These are phyloP conservation scores for Penicillium sp. DNA, from an alignment of 2,329 filamentous ascomycete species.

Conservation along the genomic window DNA sequence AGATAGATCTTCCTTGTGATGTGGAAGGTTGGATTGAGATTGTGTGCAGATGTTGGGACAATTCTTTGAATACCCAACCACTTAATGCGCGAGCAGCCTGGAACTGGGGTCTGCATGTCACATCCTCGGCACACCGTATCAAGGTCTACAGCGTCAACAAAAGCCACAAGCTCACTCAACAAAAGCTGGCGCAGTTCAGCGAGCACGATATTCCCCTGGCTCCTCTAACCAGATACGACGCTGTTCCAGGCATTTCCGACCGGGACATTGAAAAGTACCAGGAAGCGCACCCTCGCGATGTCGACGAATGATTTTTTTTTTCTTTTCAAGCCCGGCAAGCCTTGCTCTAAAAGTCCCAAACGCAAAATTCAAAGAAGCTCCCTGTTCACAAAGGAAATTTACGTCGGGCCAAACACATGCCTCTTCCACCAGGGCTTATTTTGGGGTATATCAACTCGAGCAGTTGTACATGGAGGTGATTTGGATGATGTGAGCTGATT, in stretches of 20 bases:
- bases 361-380: no score
- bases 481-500: no score
- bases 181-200: slow-evolving; percentile 35
- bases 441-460: no score
- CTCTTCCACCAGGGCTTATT: no score
- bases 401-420: no score
- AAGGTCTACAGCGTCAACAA: slow-evolving; percentile 45
- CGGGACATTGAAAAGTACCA: background rate
- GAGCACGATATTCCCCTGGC: slow-evolving; percentile 34
- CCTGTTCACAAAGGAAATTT: no score
- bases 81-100: slow-evolving; percentile 59
- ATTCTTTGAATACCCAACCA: slow-evolving; percentile 65
- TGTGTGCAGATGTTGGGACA: slow-evolving; percentile 65
- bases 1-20: slow-evolving; percentile 65
- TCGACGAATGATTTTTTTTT: background rate
- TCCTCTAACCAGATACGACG: slow-evolving; percentile 38
- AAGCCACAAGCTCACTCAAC: slow-evolving; percentile 28
- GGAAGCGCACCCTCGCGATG: background rate
- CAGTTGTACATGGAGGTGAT: no score
- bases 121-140: slow-evolving; percentile 43
- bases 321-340: no score
- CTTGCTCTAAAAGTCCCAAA: no score
- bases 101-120: slow-evolving; percentile 51
- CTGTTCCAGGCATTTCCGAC: slow-evolving; percentile 22
- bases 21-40: slow-evolving; percentile 66